These are phyloP conservation scores for Backusella tuberculispora DNA, from an alignment of 192 early-diverging fungal species.

Conservation along the genomic window DNA sequence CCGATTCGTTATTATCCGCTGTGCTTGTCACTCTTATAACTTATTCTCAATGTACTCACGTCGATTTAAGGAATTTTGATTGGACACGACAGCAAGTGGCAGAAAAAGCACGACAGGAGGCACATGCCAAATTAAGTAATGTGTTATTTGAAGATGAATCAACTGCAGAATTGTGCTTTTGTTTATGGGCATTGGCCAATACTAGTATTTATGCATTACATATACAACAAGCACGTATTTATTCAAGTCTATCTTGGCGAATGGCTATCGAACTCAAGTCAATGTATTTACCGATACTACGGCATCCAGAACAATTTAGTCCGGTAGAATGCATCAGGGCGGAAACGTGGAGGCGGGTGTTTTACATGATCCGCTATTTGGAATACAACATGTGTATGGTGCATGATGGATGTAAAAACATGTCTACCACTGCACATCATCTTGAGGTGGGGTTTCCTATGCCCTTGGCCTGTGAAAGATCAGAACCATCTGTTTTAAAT, in stretches of 20 bases:
- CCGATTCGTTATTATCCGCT: constrained; percentile 21
- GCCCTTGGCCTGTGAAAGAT: constrained; percentile 8
- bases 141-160: constrained; percentile 19
- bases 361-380: constrained; percentile 25
- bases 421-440: not conserved
- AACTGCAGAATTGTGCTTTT: constrained; percentile 15
- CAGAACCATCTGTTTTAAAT: not conserved
- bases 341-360: constrained; percentile 33
- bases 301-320: not conserved
- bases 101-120: not conserved
- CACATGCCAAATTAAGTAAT: not conserved
- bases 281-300: constrained; percentile 14
- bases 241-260: constrained; percentile 25
- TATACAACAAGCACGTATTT: constrained; percentile 19
- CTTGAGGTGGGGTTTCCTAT: constrained; percentile 25
- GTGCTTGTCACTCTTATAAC: constrained; percentile 5
- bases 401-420: constrained; percentile 2
- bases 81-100: constrained; percentile 6
- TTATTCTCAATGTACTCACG: constrained; percentile 18
- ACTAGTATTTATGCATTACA: not conserved
- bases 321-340: not conserved
- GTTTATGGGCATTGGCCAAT: constrained; percentile 2
- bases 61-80: not conserved
- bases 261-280: constrained; percentile 30
- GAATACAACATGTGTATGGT: constrained; percentile 24